Evolutionary conservation across 768 basidiomycete genomes (phyloP).

Genomic region (Strobilomyces echinocephalus): DNA sequence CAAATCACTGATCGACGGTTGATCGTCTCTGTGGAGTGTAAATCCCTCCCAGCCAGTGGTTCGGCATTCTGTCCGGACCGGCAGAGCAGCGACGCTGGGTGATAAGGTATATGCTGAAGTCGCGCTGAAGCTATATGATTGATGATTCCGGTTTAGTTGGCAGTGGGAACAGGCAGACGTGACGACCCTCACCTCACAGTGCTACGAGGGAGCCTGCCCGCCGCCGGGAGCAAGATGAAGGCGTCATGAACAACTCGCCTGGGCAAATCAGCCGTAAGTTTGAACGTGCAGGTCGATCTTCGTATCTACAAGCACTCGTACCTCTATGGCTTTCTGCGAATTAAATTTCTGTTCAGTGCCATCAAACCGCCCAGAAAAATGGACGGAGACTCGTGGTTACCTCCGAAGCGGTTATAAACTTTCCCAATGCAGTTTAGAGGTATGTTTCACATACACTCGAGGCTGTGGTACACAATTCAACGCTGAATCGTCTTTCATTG

Average conservation of each 20-base stretch:
- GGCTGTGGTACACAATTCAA: not conserved
- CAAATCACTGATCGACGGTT: conserved; percentile 15
- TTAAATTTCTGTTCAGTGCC: not conserved
- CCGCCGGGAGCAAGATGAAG: not conserved
- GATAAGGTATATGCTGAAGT: not conserved
- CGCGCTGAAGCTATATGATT: not conserved
- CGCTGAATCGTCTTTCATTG: too few relatives aligned
- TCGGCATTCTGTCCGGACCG: not conserved
- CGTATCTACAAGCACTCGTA: too few relatives aligned
- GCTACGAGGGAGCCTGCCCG: too few relatives aligned
- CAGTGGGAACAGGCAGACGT: not conserved
- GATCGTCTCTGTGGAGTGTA: not conserved
- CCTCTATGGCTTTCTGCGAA: not conserved
- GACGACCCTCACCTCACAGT: not conserved
- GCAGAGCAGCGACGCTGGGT: not conserved
- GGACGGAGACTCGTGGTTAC: not conserved
- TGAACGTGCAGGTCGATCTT: not conserved
- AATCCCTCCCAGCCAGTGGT: conserved; percentile 4
- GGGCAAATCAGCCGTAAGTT: not conserved
- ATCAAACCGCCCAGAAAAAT: not conserved
- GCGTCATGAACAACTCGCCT: not conserved
- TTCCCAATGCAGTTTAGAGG: not conserved
- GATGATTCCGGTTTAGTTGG: not conserved
- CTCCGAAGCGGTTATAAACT: not conserved
- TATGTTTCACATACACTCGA: not conserved